Evolutionary conservation across 2,329 filamentous ascomycete species (phyloP), one percentile per base, ranked within the genome.

Genomic region (Clonostachys chloroleuca): DNA sequence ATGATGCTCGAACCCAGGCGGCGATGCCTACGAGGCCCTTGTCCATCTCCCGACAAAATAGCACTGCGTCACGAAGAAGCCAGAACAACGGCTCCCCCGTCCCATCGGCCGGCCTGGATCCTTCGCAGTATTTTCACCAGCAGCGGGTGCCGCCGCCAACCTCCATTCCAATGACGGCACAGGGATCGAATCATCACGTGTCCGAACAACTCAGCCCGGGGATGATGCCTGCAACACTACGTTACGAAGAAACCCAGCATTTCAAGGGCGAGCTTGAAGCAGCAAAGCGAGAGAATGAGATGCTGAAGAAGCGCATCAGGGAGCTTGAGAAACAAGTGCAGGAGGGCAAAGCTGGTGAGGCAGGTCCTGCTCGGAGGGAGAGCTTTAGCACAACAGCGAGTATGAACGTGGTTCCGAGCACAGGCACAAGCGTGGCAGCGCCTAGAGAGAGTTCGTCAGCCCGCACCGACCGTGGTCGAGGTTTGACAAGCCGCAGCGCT

Each of bases 261-360:
- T 81, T 80, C 55, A 71, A 81, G 5, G 69, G 74, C 36, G 83
- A 86, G 58, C 67, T 86, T 0, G 83, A 86, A 20, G 65, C 56
- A 6, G 78, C 80, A 37, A 85, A 83, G 65, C 70, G 74, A 42
- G 83, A 87, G 63, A 86, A 87, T 50, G 83, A 86, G 45, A 60
- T 63, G 0, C 64, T 87, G 42, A 83, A 82, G 67, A 70, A 74
- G 47, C 73, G 78, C 13, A 77, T 87, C 49, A 73, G 80, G 42
- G 83, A 86, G 40, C 64, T 87, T 12, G 83, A 87, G 65, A 69
- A 73, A 36, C 64, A 72, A 51, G 66, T 84, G 8, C 67, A 73
- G 7, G 74, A 78, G 43, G 63, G 72, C 12, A 65, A 72, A 34
- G 64, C 69, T 36, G 74, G 74, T 53, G 75, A 78, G 44, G 65